Evolutionary conservation across 345 rosid species (phyloP), one percentile per base, ranked within the genome.

Genomic region (Arabidopsis arenosa): DNA sequence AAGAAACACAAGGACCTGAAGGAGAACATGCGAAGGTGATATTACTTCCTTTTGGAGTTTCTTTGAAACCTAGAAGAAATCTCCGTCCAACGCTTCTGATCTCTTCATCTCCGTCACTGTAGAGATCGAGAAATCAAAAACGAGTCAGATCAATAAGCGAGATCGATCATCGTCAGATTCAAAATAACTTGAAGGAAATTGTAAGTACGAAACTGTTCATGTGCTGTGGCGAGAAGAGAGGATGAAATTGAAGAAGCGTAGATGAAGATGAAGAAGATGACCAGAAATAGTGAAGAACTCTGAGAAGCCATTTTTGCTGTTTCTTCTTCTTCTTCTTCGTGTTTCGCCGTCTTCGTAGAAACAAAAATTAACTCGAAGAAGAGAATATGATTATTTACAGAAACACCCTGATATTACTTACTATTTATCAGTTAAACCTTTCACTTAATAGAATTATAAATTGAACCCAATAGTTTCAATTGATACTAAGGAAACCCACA

Each of bases 1-100:
- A 94, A 6, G 87, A 82, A 70, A 90, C 89, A 74, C 97, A 94
- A 63, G 97, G 91, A 53, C 97, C 97, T n/a, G 97, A 89, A 76
- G 86, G 96, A 75, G 96, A 86, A 84, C 99, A 94, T 9, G 86
- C 90, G 76, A 85, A 92, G 70, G 96, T 85, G 10, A 77, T 39
- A 53, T 94, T 94, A 47, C 83, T 81, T 75, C 95, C 98, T 47
- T 69, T 44, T 1, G 87, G 84, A 39, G 79, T 85, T 77, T 92
- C 97, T 83, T 81, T 92, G 80, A 86, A 89, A 66, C 92, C 83
- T 66, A 86, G 76, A 59, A 92, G 82, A 9, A 62, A 63, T 74
- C 97, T 85, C n/a, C 83, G 82, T 12, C 83, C 85, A 2, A 78
- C 71, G 75, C 82, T 83, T 70, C 30, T 59, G 13, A 13, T 53